Evolutionary conservation across 1,284 basidiomycete species (phyloP), one percentile per base, ranked within the genome.

Genomic region (Coniophora puteana): DNA sequence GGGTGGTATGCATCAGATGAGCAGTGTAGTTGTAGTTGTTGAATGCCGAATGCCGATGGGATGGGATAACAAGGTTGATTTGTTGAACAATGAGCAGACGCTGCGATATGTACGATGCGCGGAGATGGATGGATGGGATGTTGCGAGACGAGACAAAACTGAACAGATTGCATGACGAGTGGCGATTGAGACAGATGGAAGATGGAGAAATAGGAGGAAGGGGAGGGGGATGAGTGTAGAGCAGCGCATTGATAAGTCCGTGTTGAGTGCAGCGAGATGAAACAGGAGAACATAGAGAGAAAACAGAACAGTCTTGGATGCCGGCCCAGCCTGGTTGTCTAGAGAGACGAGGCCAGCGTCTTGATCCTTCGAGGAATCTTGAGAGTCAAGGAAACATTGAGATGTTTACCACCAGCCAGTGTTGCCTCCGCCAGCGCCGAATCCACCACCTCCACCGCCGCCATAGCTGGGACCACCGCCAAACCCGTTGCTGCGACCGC

Each of bases 321-420:
- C n/a, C n/a, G n/a, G n/a, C n/a, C n/a, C n/a, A n/a, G n/a, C 32
- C 25, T 44, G 38, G 43, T 12, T n/a, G 52, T 31, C 29, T 27
- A 39, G n/a, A n/a, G n/a, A n/a, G n/a, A n/a, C n/a, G n/a, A n/a
- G n/a, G n/a, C n/a, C n/a, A n/a, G n/a, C n/a, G n/a, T n/a, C n/a
- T n/a, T n/a, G n/a, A n/a, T n/a, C n/a, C n/a, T n/a, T n/a, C n/a
- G n/a, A n/a, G n/a, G n/a, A 48, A 48, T 47, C 47, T 58, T 55
- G 55, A 57, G 60, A 54, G 53, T 55, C n/a, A n/a, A n/a, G n/a
- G n/a, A n/a, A n/a, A n/a, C n/a, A n/a, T n/a, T 47, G 34, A 16
- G 38, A 37, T 32, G 35, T 58, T 65, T 64, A 67, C 72, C 75
- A 67, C 73, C 71, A 67, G 51, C 65, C 67, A 47, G 69, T 60